Base-by-base conservation (phyloP, 371 early-diverging fungal species). In the Sanchytrium tribonematis region DNA sequence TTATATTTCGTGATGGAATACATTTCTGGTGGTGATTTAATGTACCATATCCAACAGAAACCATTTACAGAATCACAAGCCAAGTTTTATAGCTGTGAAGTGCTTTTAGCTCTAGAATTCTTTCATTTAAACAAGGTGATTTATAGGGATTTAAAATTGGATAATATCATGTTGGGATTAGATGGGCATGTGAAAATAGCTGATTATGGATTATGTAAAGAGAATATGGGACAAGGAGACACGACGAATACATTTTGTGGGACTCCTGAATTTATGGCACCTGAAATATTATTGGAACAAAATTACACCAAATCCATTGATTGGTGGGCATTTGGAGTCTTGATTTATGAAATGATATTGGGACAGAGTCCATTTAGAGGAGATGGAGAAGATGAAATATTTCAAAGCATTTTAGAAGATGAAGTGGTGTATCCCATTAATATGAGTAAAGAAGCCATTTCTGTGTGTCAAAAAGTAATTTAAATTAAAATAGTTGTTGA, bases 201-300 rank as follows among this genome's bases (percentile, higher is more conserved):
- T 27, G 99, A 99, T 77, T 98, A 94, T 80, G 99, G 99, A 30
- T 81, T 97, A 69, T 96, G 97, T 83, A 91, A 97, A 81, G 88
- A 90, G 74, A 84, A 86, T 72, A 93, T 98, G 88, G 78, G 83
- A 69, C 83, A 84, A 70, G 87, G 89, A 27, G 79, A 87, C 66
- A 84, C 84, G 12, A 97, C 97, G 31, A 80, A 83, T 74, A 95
- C 96, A 0, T 91, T 98, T 77, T 96, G 96, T 77, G 99, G 99
- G 32, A 99, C 99, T 27, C 98, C 98, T 17, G 98, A 98, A 78
- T 99, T 93, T 75, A 94, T 99, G 91, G 98, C 99, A 1, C 98
- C 98, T 22, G 98, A 99, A 75, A 91, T 97, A 48, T 79, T 98
- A 27, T 76, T 83, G 65, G 93, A 92, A 72, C 86, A 90, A 76